Percentiles rank a stretch among this genome's conserved stretches.
phyloP scores from a whole-genome alignment of 2,329 filamentous ascomycete genomes.

The Didymella pomorum region DNA sequence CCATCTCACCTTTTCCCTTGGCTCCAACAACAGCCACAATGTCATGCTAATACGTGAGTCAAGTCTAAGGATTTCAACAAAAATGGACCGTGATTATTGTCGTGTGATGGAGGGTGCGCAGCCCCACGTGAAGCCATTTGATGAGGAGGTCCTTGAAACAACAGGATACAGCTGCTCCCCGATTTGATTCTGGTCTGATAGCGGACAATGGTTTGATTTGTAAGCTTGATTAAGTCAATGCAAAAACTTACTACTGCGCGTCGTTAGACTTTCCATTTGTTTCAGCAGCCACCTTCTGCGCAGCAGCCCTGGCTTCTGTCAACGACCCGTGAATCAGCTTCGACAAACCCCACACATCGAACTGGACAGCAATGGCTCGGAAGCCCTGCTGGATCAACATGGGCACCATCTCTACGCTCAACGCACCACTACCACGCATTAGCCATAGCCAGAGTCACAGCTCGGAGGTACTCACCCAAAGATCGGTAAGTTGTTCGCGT shows the following conservation, averaged over 20 bases:
- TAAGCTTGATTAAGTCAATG: background rate
- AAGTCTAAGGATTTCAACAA: too few species aligned
- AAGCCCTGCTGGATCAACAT: slow-evolving; percentile 34
- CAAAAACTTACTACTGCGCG: background rate
- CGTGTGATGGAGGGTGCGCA: too few species aligned
- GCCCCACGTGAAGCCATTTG: too few species aligned
- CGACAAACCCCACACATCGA: slow-evolving; percentile 37
- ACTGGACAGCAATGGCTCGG: slow-evolving; percentile 33
- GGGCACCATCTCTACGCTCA: slow-evolving; percentile 30
- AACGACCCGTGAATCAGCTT: slow-evolving; percentile 28
- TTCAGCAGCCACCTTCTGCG: slow-evolving; percentile 28
- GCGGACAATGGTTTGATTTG: background rate
- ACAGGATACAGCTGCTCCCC: background rate
- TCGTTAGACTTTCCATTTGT: slow-evolving; percentile 12
- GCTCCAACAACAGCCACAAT: too few species aligned
- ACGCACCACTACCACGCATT: slow-evolving; percentile 25
- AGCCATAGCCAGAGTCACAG: background rate
- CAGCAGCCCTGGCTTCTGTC: slow-evolving; percentile 27
- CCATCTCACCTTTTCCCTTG: background rate
- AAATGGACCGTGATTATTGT: too few species aligned
- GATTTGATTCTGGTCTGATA: background rate
- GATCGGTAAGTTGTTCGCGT: slow-evolving; percentile 33
- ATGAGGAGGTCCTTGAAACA: background rate
- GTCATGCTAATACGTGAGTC: too few species aligned
- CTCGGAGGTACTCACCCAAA: slow-evolving; percentile 27